phyloP scores from a whole-genome alignment of 768 basidiomycete genomes.

The Pilatotrama ljubarskyi region DNA sequence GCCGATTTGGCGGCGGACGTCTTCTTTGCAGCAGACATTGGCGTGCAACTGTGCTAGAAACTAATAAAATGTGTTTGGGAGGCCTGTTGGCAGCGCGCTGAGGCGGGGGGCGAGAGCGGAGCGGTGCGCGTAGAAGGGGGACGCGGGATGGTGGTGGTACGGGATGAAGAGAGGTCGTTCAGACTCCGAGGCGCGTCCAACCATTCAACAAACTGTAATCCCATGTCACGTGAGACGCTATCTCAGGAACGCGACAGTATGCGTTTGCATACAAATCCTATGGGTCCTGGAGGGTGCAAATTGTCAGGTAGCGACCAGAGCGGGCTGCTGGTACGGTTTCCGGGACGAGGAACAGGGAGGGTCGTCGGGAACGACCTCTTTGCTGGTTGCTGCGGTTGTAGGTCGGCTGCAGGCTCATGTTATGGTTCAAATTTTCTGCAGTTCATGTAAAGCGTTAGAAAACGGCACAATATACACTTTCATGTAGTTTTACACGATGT shows the following conservation, averaged over 20 bases:
- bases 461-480: neutral
- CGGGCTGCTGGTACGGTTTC: conserved; percentile 1
- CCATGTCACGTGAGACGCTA: conserved; percentile 34
- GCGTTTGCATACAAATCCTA: conserved; percentile 8
- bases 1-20: conserved; percentile 49
- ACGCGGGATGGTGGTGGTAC: conserved; percentile 50
- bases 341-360: neutral
- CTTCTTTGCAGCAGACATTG: conserved; percentile 39
- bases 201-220: conserved; percentile 38
- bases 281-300: neutral
- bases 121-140: conserved; percentile 25
- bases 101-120: conserved; percentile 23
- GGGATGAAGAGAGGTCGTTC: conserved; percentile 35
- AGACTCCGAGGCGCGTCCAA: conserved; percentile 37
- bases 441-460: neutral
- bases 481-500: neutral
- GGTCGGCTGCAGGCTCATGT: neutral
- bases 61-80: conserved; percentile 15
- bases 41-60: conserved; percentile 37
- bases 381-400: conserved; percentile 14
- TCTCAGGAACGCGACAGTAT: conserved; percentile 22
- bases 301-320: neutral
- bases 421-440: conserved; percentile 16
- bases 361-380: conserved; percentile 4
- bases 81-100: conserved; percentile 20